These are phyloP conservation scores for Sporothrix variecibatus DNA, from an alignment of 2,329 filamentous ascomycete species.

Conservation along the genomic window DNA sequence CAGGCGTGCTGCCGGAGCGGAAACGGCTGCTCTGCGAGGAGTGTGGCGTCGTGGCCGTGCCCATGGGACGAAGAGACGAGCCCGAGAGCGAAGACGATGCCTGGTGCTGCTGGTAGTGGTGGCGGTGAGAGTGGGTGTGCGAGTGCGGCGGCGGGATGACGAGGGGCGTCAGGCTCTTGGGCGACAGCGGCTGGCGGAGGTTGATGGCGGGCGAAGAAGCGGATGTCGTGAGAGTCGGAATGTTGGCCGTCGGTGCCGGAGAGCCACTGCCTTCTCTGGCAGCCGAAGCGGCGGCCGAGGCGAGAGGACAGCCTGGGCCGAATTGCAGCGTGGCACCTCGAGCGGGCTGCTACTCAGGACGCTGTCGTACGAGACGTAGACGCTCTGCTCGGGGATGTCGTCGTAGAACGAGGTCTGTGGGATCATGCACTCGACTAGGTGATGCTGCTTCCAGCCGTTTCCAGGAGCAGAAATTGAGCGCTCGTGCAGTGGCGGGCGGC, in stretches of 20 bases:
- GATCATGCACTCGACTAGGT: constrained; percentile 43
- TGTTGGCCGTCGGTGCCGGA: neutral
- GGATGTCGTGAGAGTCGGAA: neutral
- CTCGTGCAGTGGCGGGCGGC: constrained; percentile 64
- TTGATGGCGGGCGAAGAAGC: neutral
- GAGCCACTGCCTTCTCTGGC: neutral
- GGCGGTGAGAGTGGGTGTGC: neutral
- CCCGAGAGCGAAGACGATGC: constrained; percentile 13
- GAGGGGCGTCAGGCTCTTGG: constrained; percentile 57
- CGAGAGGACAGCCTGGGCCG: constrained; percentile 30
- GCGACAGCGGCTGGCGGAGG: constrained; percentile 47
- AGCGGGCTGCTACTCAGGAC: constrained; percentile 33
- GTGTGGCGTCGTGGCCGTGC: constrained; percentile 38
- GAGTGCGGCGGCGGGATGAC: constrained; percentile 50
- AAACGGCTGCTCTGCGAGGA: constrained; percentile 46
- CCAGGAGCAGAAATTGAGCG: constrained; percentile 64
- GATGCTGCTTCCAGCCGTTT: constrained; percentile 50
- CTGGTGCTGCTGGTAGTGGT: constrained; percentile 30
- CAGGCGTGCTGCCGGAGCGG: constrained; percentile 47
- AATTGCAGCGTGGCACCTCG: constrained; percentile 33
- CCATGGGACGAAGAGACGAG: constrained; percentile 33
- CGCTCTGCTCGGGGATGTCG: constrained; percentile 38
- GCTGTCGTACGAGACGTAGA: constrained; percentile 28
- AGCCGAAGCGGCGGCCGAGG: constrained; percentile 11
- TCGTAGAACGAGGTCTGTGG: constrained; percentile 36